phyloP scores from a whole-genome alignment of 768 basidiomycete genomes.

The Trametes meyenii region DNA sequence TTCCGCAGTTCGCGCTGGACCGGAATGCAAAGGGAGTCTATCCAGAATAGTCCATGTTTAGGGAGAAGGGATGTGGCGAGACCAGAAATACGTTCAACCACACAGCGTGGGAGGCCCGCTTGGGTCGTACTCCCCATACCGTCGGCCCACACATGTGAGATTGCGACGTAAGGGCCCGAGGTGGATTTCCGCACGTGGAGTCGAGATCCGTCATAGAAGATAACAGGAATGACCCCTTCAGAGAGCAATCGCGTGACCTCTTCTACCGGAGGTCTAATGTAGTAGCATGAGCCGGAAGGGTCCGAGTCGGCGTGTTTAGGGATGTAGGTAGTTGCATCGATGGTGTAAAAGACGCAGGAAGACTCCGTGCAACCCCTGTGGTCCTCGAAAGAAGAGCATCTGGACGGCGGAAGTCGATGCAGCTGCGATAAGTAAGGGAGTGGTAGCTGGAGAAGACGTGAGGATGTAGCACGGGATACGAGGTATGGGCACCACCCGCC shows the following conservation, averaged over 20 bases:
- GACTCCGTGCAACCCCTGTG: conserved; percentile 3
- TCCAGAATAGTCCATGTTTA: conserved; percentile 19
- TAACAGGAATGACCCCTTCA: background rate
- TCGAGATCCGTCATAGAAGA: background rate
- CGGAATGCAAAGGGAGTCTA: conserved; percentile 23
- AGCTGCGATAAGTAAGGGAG: background rate
- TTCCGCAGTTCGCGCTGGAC: conserved; percentile 1
- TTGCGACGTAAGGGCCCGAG: background rate
- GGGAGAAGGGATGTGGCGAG: conserved; percentile 11
- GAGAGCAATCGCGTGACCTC: conserved; percentile 1
- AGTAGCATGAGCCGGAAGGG: conserved; percentile 1
- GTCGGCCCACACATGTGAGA: conserved; percentile 8
- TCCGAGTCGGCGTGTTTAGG: conserved; percentile 4
- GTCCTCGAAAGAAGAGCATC: background rate
- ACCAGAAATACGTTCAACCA: conserved; percentile 7
- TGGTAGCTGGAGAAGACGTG: too few relatives aligned
- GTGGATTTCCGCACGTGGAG: background rate
- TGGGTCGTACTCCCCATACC: conserved; percentile 19
- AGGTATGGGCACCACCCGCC: conserved; percentile 11
- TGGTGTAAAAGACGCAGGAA: conserved; percentile 10
- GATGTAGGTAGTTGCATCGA: conserved; percentile 2
- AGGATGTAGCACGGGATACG: too few relatives aligned
- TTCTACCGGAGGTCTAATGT: conserved; percentile 6
- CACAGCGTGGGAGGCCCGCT: conserved; percentile 17
- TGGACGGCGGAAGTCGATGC: background rate